Evolutionary conservation across 306 rosid genomes (phyloP), one percentile per base, ranked within the genome.

Genomic region (Quercus alba): DNA sequence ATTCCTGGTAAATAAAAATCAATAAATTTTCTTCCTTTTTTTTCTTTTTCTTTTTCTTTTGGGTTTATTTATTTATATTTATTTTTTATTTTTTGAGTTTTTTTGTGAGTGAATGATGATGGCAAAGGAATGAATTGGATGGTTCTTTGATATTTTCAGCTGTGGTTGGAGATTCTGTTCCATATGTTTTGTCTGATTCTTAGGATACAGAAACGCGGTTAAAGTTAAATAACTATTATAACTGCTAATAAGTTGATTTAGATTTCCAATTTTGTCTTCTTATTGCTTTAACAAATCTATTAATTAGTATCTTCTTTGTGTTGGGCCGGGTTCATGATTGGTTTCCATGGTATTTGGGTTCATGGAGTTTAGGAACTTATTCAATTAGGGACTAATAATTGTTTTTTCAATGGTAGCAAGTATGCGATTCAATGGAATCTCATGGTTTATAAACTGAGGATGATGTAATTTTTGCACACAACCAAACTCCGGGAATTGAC

Each of bases 1-100:
- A 77, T 87, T 73, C 85, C 93, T 21, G 97, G 99, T 88, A 76
- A 82, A 86, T 23, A 2, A 23, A 5, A 5, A 1, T 68, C 23
- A 38, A 38, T 19, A 6, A 67, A 19, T 33, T 72, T 61, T 17
- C 1, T 67, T 19, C 8, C 4, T 52, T 17, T 26, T 17, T 26
- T 0, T 26, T 26, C 26, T 1, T 38, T 28, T 8, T n/a, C 55
- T 52, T 23, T 0, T 8, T 17, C 17, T 38, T 3, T 11, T 71
- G 23, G 55, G 54, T 21, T 41, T 18, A 1, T 26, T 26, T 26
- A 26, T 26, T 26, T 25, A 25, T n/a, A n/a, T n/a, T n/a, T n/a
- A n/a, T n/a, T n/a, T n/a, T 25, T 25, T 25, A 26, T 67, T 74
- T 61, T 26, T n/a, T n/a, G n/a, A n/a, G 0, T 67, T 11, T 67